Conservation (phyloP, 371 early-diverging fungal genomes). For the Chytridium lagenaria region DNA sequence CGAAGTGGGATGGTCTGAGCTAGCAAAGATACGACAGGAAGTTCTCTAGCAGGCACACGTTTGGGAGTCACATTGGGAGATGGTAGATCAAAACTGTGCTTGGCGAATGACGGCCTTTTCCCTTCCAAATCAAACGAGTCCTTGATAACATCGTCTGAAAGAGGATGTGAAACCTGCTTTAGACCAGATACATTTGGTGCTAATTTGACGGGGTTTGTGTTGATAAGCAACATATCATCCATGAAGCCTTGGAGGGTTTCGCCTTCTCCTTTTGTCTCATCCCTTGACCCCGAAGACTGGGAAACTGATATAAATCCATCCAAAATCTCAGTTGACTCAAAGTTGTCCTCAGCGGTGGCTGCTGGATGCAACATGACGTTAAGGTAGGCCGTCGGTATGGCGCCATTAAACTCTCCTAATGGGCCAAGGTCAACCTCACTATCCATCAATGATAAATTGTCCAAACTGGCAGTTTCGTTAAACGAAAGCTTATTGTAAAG, state of each 20-base stretch:
- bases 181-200: too few relatives aligned
- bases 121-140: not conserved
- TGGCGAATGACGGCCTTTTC: not conserved
- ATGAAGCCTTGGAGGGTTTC: not conserved
- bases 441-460: slow-evolving; percentile 4
- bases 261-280: not conserved
- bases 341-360: not conserved
- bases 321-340: not conserved
- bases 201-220: not conserved
- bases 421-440: slow-evolving; percentile 1
- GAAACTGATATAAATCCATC: too few relatives aligned
- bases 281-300: not conserved
- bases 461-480: not conserved
- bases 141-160: not conserved
- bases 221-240: not conserved
- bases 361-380: not conserved
- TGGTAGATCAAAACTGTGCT: slow-evolving; percentile 6
- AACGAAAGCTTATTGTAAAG: not conserved
- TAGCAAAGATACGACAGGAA: not conserved
- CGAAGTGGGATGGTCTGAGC: not conserved
- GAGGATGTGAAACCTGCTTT: not conserved
- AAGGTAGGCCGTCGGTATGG: not conserved
- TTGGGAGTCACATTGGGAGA: not conserved
- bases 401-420: too few relatives aligned
- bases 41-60: not conserved